phyloP scores from a whole-genome alignment of 2,329 filamentous ascomycete species.

The Fusarium sp. region DNA sequence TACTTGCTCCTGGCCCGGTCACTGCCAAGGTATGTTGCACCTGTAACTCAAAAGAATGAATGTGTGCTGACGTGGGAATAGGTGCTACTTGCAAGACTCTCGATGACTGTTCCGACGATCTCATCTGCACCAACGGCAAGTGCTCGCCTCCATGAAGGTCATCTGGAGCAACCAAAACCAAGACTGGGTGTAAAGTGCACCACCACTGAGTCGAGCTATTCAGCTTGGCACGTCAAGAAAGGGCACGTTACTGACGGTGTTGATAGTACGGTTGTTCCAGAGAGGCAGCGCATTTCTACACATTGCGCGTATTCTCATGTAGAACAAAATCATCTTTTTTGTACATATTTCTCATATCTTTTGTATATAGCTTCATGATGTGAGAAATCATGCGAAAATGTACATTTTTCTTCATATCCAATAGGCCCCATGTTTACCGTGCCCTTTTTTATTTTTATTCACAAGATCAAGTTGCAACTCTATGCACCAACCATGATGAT shows the following conservation, averaged over 20 bases:
- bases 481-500: slow-evolving; percentile 64
- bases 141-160: slow-evolving; percentile 27
- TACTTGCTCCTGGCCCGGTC: slow-evolving; percentile 34
- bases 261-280: neutral
- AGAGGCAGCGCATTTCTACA: neutral
- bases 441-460: neutral
- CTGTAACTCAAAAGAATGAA: neutral
- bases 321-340: neutral
- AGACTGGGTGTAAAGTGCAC: neutral
- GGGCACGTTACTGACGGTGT: neutral
- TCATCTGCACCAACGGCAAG: slow-evolving; percentile 37
- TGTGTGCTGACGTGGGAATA: neutral
- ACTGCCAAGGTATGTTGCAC: slow-evolving; percentile 26
- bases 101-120: slow-evolving; percentile 40
- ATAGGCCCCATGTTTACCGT: neutral
- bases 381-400: neutral
- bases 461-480: neutral
- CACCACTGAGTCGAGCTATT: neutral
- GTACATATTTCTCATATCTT: neutral
- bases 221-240: neutral
- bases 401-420: neutral
- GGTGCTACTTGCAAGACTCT: slow-evolving; percentile 38
- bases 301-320: neutral
- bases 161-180: neutral
- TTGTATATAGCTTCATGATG: neutral